phyloP scores from a whole-genome alignment of 495 filamentous ascomycete genomes.

The Annulohypoxylon maeteangense region DNA sequence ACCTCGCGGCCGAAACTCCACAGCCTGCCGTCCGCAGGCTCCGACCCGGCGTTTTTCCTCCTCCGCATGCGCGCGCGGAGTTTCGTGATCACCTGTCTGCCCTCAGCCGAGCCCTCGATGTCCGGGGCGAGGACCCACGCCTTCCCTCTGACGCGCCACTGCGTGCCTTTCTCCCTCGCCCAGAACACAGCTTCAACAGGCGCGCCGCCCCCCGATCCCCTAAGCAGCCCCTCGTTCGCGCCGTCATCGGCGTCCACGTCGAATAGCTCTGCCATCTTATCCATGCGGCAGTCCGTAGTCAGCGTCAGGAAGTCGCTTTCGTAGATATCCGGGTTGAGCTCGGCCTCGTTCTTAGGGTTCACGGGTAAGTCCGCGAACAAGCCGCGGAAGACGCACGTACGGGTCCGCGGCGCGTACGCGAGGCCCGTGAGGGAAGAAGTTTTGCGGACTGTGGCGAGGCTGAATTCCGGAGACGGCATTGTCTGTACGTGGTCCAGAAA shows the following conservation, averaged over 20 bases:
- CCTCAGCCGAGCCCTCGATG: constrained; percentile 60
- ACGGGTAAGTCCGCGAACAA: constrained; percentile 77
- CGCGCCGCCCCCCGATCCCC: constrained; percentile 70
- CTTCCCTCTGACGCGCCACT: constrained; percentile 84
- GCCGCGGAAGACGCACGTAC: constrained; percentile 77
- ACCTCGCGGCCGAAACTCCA: constrained; percentile 82
- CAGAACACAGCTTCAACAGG: constrained; percentile 87
- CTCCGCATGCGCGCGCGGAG: constrained; percentile 61
- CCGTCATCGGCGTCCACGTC: constrained; percentile 48
- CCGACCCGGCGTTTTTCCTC: constrained; percentile 3
- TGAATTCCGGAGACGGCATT: constrained; percentile 73
- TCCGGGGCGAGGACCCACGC: constrained; percentile 75
- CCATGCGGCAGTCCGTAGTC: constrained; percentile 89
- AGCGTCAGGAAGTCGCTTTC: constrained; percentile 81
- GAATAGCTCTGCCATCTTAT: constrained; percentile 78
- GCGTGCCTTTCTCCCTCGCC: constrained; percentile 72
- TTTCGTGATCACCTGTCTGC: constrained; percentile 55
- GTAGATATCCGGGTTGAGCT: constrained; percentile 71
- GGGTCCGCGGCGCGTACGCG: constrained; percentile 53
- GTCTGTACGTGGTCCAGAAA: constrained; percentile 73
- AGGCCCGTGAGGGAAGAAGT: constrained; percentile 31
- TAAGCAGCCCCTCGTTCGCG: constrained; percentile 32
- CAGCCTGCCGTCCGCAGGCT: constrained; percentile 35
- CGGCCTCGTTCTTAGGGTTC: constrained; percentile 70
- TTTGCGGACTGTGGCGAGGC: constrained; percentile 71